These are phyloP conservation scores for Corylus avellana DNA, from an alignment of 306 rosid species.

Conservation along the genomic window DNA sequence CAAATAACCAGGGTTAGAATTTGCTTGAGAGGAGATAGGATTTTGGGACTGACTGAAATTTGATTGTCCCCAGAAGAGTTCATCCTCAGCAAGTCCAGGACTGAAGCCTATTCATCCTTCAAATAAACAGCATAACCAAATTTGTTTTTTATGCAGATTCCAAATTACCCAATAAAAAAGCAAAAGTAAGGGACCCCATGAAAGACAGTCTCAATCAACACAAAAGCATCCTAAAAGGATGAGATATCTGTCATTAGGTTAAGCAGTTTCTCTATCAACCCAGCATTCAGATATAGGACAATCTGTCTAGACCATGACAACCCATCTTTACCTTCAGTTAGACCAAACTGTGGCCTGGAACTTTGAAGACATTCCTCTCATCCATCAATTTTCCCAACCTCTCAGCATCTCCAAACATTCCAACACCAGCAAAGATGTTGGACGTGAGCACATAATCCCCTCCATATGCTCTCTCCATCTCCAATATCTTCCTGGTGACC, in stretches of 20 bases:
- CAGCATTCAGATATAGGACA: neutral
- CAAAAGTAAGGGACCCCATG: neutral
- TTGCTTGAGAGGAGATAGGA: neutral
- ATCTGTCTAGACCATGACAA: neutral
- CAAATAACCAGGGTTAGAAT: too few relatives aligned
- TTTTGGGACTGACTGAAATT: too few relatives aligned
- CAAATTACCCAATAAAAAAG: neutral
- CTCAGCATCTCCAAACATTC: slow-evolving; percentile 67
- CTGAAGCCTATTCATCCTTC: neutral
- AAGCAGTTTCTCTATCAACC: neutral
- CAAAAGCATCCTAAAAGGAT: neutral
- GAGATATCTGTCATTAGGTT: neutral
- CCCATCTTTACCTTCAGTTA: slow-evolving; percentile 26
- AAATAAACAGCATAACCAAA: neutral
- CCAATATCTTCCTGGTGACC: slow-evolving; percentile 51
- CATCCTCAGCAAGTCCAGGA: neutral
- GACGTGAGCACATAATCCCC: slow-evolving; percentile 89
- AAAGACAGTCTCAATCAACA: neutral
- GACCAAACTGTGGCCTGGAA: slow-evolving; percentile 62
- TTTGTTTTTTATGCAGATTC: neutral
- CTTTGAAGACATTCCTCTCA: slow-evolving; percentile 48
- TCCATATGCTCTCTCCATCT: slow-evolving; percentile 56
- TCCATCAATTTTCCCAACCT: slow-evolving; percentile 62
- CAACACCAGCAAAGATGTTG: slow-evolving; percentile 68
- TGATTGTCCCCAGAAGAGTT: neutral